phyloP scores from a whole-genome alignment of 1,139 yeast species.

The Debaryomyces robertsiae region DNA sequence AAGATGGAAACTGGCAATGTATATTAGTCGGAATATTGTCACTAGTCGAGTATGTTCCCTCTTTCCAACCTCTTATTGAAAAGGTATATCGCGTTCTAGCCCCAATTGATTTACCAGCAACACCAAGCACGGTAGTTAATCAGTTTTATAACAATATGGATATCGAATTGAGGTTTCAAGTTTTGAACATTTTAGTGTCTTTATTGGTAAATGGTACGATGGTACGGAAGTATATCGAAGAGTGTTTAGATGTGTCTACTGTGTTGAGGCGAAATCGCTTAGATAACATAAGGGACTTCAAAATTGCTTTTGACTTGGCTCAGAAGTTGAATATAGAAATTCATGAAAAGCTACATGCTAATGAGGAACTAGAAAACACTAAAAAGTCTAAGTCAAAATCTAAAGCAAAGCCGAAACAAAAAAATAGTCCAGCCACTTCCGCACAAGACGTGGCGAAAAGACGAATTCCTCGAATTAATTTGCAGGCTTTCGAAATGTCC shows the following conservation, averaged over 20 bases:
- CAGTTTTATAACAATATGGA: conserved; percentile 55
- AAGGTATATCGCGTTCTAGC: conserved; percentile 56
- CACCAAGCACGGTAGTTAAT: conserved; percentile 49
- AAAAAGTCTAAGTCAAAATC: conserved; percentile 4
- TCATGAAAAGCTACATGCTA: conserved; percentile 24
- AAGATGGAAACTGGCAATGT: conserved; percentile 85
- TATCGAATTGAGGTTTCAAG: conserved; percentile 51
- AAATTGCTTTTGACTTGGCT: conserved; percentile 51
- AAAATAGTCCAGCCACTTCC: conserved; percentile 15
- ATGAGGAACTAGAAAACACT: conserved; percentile 8
- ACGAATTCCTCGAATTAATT: conserved; percentile 32
- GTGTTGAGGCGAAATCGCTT: conserved; percentile 66
- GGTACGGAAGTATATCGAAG: conserved; percentile 68
- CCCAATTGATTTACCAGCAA: conserved; percentile 52
- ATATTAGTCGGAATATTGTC: conserved; percentile 73
- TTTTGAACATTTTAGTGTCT: conserved; percentile 58
- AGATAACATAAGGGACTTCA: conserved; percentile 67
- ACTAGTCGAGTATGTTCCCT: conserved; percentile 59
- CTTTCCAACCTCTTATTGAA: conserved; percentile 49
- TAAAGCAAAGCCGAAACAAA: conserved; percentile 8
- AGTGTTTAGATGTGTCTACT: conserved; percentile 66
- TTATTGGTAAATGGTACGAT: conserved; percentile 59
- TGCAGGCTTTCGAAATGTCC: conserved; percentile 44
- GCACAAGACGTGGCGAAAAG: conserved; percentile 22
- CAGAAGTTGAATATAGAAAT: conserved; percentile 46